Conservation (phyloP, 2,329 filamentous ascomycete species). For the Cladophialophora immunda region DNA sequence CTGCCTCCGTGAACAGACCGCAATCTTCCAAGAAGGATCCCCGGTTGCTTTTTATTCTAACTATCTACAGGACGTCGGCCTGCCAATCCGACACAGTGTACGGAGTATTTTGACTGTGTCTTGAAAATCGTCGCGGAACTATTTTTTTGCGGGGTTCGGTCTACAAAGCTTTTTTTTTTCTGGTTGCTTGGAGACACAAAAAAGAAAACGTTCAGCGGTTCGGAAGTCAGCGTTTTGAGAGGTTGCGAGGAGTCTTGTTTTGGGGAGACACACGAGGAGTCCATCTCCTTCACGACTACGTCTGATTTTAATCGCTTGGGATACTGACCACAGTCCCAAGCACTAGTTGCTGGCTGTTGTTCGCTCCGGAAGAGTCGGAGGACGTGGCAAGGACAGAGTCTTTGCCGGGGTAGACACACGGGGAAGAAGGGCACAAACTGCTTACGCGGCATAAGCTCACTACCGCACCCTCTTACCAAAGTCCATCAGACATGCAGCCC, state of each 20-base stretch:
- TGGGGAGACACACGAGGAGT: background rate
- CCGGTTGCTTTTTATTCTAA: conserved; percentile 28
- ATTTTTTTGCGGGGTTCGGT: conserved; percentile 6
- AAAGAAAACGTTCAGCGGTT: conserved; percentile 1
- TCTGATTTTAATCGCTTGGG: background rate
- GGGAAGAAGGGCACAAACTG: background rate
- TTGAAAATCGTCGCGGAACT: background rate
- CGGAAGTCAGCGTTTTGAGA: background rate
- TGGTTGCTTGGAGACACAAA: background rate
- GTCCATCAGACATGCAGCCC: conserved; percentile 24
- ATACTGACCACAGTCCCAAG: background rate
- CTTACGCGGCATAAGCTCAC: conserved; percentile 8
- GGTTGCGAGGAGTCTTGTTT: background rate
- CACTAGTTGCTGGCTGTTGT: background rate
- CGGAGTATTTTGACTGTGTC: background rate
- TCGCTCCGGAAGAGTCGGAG: background rate
- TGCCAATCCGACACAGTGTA: conserved; percentile 35
- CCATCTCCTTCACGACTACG: background rate
- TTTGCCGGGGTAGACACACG: background rate
- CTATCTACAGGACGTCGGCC: conserved; percentile 40
- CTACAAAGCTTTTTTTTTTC: conserved; percentile 5
- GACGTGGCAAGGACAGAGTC: background rate
- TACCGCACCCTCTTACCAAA: background rate
- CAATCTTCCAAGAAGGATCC: background rate
- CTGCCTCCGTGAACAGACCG: background rate